Evolutionary conservation across 306 rosid genomes (phyloP).

Genomic region (Sindora glabra): DNA sequence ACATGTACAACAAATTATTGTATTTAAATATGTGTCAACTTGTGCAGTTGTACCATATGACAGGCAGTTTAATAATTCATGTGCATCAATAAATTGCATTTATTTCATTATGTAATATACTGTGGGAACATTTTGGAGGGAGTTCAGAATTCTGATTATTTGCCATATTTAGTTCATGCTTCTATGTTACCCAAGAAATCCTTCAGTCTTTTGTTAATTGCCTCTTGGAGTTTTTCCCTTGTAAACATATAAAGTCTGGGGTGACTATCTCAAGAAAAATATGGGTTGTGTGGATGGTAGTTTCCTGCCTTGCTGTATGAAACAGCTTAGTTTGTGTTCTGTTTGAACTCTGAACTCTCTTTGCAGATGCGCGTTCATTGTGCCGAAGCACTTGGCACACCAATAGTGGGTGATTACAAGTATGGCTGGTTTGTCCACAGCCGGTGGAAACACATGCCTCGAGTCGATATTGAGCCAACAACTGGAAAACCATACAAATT

Average conservation of each 20-base stretch:
- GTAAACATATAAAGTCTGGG: not conserved
- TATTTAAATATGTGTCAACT: not conserved
- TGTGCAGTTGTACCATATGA: not conserved
- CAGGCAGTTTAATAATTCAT: not conserved
- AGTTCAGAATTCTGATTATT: not conserved
- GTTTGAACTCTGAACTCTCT: slow-evolving; percentile 1
- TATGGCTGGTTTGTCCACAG: slow-evolving; percentile 89
- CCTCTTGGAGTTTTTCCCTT: not conserved
- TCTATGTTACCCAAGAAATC: not conserved
- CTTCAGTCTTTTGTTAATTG: not conserved
- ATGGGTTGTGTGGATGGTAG: not conserved
- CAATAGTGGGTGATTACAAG: slow-evolving; percentile 91
- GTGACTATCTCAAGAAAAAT: not conserved
- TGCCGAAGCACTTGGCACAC: slow-evolving; percentile 96
- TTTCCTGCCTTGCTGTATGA: not conserved
- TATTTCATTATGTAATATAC: not conserved
- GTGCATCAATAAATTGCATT: not conserved
- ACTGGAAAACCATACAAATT: slow-evolving; percentile 66
- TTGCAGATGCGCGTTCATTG: slow-evolving; percentile 89
- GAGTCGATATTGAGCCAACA: slow-evolving; percentile 58
- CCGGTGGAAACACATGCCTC: slow-evolving; percentile 83
- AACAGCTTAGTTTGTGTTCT: not conserved
- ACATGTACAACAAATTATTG: not conserved
- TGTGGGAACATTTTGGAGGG: not conserved
- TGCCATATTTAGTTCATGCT: not conserved